Base-by-base conservation (phyloP, 1,284 basidiomycete species). In the Neolentinus lepideus region DNA sequence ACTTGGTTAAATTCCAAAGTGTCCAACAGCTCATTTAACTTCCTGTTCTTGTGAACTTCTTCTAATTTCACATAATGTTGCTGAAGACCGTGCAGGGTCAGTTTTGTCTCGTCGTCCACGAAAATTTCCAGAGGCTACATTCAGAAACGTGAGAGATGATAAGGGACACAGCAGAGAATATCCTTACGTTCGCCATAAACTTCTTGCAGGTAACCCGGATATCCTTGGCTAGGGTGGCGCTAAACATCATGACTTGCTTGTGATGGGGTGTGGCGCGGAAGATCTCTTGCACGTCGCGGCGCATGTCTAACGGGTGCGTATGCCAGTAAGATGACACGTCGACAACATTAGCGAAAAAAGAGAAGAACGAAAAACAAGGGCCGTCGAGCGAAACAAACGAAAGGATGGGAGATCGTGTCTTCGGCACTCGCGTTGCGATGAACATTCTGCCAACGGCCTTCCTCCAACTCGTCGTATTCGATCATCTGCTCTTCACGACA, bases 181-280 rank as follows among this genome's bases (percentile, higher is more conserved):
- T n/a, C 80, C 92, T 64, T 66, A 98, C 96, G 71, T 94, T 98
- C 56, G 94, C 92, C 97, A 99, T 99, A 73, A 99, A 99, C 74
- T 99, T 99, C 78, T 99, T 99, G 84, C 97, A 99, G 0, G 95
- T 98, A 6, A 88, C 83, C 57, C 97, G 84, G 59, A 99, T 96
- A 62, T 99, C 97, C 80, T 99, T 99, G 57, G 94, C 86, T 59
- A 99, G 77, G 0, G 97, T 99, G 50, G 97, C 97, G 65, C 93
- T 96, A 81, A 99, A 99, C 97, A 99, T 99, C 97, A 99, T 99
- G 62, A 99, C 97, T 81, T 99, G 97, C 80, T 99, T 99, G 84
- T 98, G 94, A 75, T 98, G 96, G 57, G 97, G 97, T n/a, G 97
- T 99, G 16, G 94, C 85, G 65, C 95, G 90, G 86, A 99, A 99